These are phyloP conservation scores for Nicotiana undulata DNA, from an alignment of 257 asterid genomes.

Conservation along the genomic window DNA sequence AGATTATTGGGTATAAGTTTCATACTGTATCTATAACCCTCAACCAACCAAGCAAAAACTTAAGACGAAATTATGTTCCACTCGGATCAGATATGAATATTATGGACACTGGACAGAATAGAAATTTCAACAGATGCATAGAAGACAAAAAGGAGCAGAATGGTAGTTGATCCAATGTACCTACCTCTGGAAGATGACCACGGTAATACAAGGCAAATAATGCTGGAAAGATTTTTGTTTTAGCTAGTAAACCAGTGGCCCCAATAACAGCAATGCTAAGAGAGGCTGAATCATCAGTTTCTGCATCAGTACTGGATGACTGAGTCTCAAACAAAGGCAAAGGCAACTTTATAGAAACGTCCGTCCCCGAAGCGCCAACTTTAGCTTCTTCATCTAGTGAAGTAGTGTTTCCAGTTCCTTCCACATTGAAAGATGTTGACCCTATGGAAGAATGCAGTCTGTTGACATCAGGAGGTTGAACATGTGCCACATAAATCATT, in stretches of 20 bases:
- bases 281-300: slow-evolving; percentile 16
- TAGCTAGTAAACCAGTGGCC: slow-evolving; percentile 52
- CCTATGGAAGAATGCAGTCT: neutral
- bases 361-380: slow-evolving; percentile 2
- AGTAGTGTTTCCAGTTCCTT: neutral
- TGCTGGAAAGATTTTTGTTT: slow-evolving; percentile 47
- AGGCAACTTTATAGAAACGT: slow-evolving; percentile 5
- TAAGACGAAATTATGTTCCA: neutral
- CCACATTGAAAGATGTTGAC: neutral
- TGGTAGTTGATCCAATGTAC: neutral
- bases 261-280: slow-evolving; percentile 48
- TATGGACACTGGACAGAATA: neutral
- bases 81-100: neutral
- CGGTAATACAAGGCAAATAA: slow-evolving; percentile 40
- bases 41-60: neutral
- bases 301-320: slow-evolving; percentile 5
- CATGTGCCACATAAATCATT: neutral
- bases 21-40: neutral
- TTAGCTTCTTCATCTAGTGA: slow-evolving; percentile 3
- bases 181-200: slow-evolving; percentile 47
- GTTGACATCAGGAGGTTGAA: neutral
- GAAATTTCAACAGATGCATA: neutral
- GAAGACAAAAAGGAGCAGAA: neutral
- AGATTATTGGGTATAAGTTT: neutral
- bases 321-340: slow-evolving; percentile 8